Conservation (phyloP, 768 basidiomycete genomes). For the Phallus indusiatus region DNA sequence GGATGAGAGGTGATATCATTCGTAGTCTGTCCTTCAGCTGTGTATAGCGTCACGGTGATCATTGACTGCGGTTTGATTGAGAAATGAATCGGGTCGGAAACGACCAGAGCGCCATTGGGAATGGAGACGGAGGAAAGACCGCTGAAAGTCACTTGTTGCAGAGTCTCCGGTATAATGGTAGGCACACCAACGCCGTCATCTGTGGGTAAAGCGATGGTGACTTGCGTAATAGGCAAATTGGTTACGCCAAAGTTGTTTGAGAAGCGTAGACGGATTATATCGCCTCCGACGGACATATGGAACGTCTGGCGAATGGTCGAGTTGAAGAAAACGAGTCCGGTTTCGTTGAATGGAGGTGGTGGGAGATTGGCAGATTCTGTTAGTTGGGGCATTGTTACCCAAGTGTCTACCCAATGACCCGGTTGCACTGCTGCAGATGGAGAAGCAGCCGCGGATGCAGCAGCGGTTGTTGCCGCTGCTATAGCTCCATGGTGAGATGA, state of each 20-base stretch:
- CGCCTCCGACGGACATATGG: conserved; percentile 31
- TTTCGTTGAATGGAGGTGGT: conserved; percentile 18
- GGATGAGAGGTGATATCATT: conserved; percentile 38
- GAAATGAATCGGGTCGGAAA: conserved; percentile 37
- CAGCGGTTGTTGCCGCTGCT: no score
- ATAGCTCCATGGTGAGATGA: no score
- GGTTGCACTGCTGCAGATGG: background rate
- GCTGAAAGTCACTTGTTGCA: conserved; percentile 34
- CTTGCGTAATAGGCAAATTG: conserved; percentile 35
- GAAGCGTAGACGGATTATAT: conserved; percentile 34
- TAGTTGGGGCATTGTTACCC: conserved; percentile 24
- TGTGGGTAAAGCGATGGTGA: conserved; percentile 31
- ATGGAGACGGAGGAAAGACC: conserved; percentile 30
- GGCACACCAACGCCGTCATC: conserved; percentile 28
- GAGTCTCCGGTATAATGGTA: conserved; percentile 26
- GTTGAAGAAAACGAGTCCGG: conserved; percentile 31
- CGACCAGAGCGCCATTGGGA: conserved; percentile 35
- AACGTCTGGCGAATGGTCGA: conserved; percentile 42
- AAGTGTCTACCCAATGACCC: conserved; percentile 22
- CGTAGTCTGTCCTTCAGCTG: conserved; percentile 30
- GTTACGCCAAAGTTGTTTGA: conserved; percentile 40
- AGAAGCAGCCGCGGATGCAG: no score
- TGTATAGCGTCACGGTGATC: conserved; percentile 33
- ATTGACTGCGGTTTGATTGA: conserved; percentile 28
- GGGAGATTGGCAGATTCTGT: conserved; percentile 23